Evolutionary conservation across 305 asterid species (phyloP), one percentile per base, ranked within the genome.

Genomic region (Fraxinus paxiana): DNA sequence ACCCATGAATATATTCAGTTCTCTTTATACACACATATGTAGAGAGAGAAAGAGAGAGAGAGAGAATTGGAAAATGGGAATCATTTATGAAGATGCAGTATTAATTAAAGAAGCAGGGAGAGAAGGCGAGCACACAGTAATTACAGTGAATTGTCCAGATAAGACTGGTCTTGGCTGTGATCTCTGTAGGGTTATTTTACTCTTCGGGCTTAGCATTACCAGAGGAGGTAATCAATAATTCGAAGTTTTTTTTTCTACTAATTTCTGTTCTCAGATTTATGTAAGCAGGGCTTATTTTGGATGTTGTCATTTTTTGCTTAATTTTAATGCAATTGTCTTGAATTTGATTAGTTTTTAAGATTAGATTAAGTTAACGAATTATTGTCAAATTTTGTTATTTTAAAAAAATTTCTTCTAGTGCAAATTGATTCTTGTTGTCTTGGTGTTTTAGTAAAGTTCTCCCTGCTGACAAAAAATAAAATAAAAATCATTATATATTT

Each of bases 141-240:
- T 92, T 75, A 92, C 94, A 51, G 87, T 91, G 15, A 92, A 90
- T 77, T 92, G 97, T 74, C 92, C 96, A 0, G 98, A 92, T 82
- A 92, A 91, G 84, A 91, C 94, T 79, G 97, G 97, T 12, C 93
- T 91, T 72, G 94, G 96, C 9, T 92, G 94, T 83, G 95, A 93
- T 83, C 90, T 93, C 2, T 89, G 91, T 83, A 82, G 93, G 77
- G 75, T 85, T 10, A 87, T 93, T 17, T 80, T 93, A 82, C 89
- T 85, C 35, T 92, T 87, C 77, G 97, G 97, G 34, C 93, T 93
- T 17, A 85, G 87, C 88, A 89, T 93, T 86, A 85, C 88, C n/a
- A 91, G 86, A 86, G 95, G 91, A 88, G 97, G 95, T 91, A 86
- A 37, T 56, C 15, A 61, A 61, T 56, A 56, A 56, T 20, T 56